Evolutionary conservation across 345 rosid genomes (phyloP), one percentile per base, ranked within the genome.

Genomic region (Dipteronia dyeriana): DNA sequence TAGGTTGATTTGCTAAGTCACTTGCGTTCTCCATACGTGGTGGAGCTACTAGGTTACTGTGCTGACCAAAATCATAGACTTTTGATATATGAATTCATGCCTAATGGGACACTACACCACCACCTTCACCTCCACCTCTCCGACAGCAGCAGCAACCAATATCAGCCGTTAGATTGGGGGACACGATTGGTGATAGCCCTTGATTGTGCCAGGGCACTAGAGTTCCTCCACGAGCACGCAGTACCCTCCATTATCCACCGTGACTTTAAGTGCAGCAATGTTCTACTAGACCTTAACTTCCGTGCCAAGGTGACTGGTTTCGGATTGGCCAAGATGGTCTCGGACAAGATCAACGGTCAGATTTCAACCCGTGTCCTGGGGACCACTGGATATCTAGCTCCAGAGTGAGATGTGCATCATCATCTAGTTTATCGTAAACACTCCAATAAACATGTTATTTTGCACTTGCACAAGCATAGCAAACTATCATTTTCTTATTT

Each of bases 1-100:
- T 86, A 95, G 98, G 97, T 95, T 57, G 98, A 95, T 85, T 87
- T 95, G 43, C 84, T 95, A 29, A 88, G 97, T 82, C 87, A 95
- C 73, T 82, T 93, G 84, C 91, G 87, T 41, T 93, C 93, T 45
- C 95, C 95, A 43, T 90, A 89, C 78, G 80, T 95, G 78, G 97
- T 91, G 79, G 92, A 93, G 78, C 86, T 95, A 41, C 88, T 92
- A 39, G 98, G 98, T 76, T 95, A 95, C 57, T 95, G 98, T 84
- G 98, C 98, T 45, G 98, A 95, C 85, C 93, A 88, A 75, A 76
- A 86, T 80, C 97, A 95, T 61, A 89, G 98, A 75, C 86, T 95
- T 66, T 84, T 95, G 0, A 74, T 95, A 56, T 87, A 84, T 75
- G 94, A 93, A 68, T 90, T 81, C 83, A 91, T 93, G 97, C 87